Base-by-base conservation (phyloP, 2,329 filamentous ascomycete genomes). In the Aspergillus viridinutans region DNA sequence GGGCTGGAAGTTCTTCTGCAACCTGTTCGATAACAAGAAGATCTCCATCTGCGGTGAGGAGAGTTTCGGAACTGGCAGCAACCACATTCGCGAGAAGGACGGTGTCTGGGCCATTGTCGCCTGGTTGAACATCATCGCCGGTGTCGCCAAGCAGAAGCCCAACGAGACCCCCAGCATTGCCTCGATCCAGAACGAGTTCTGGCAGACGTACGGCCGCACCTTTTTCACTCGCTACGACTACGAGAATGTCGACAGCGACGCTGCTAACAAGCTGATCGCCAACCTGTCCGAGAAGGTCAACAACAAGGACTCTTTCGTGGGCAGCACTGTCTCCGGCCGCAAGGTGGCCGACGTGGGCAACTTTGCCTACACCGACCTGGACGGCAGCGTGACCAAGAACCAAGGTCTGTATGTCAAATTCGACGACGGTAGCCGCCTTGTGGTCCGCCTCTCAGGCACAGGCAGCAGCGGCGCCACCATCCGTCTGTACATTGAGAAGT, bases 141-240 rank as follows among this genome's bases (percentile, higher is more conserved):
- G 90, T 64, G 86, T 97, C 50, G 92, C 92, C 63, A 87, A 94
- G 73, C 83, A 91, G 74, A 88, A 88, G 70, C 85, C 90, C 21
- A 86, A 81, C 58, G 87, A 90, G 65, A 91, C 89, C 3, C 92
- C 93, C 52, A 96, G 90, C 78, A 97, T 99, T 78, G 90, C 90
- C 71, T 89, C 92, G 76, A 97, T 99, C 74, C 94, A 99, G 80
- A 86, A 91, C 69, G 91, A 97, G 73, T 97, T 99, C 85, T 99
- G 94, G 94, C 84, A 85, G 69, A 90, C 86, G 56, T 99, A 99
- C 75, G 94, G 94, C 69, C 92, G 94, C 58, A 97, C 92, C 32
- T 99, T 97, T 83, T 99, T 99, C 84, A 99, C 94, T 47, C 90
- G 94, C 62, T 97, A 97, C 78, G 94, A 99, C 78, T 99, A 96